Evolutionary conservation across 495 filamentous ascomycete genomes (phyloP), one percentile per base, ranked within the genome.

Genomic region (Paragyromitra xinjiangensis): DNA sequence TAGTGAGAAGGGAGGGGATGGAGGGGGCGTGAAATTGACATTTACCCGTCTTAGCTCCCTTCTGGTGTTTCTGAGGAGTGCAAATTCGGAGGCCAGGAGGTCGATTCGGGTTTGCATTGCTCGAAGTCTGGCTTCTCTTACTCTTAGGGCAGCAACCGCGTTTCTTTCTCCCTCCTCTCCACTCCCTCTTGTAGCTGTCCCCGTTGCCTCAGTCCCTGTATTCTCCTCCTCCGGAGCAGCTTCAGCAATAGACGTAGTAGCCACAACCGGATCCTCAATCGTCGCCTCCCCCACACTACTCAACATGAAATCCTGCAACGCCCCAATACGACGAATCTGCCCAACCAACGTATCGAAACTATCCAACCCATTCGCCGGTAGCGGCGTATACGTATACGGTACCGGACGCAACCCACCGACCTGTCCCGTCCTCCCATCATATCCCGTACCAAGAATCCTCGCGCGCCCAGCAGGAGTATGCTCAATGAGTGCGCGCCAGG

Each of bases 21-120:
- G 16, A 16, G 24, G 16, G 55, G 22, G 73, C 50, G 29, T 11
- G 53, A 39, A 64, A 71, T 34, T 48, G 39, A 51, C 24, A 80
- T 67, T 34, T 34, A 81, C 79, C 48, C 79, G 42, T 50, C 79
- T 64, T 42, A 81, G 9, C 24, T 81, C 79, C 63, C 79, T 68
- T 29, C 79, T 71, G 3, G 79, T 74, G 24, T 68, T 78, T 39
- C 80, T 76, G 39, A 82, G 42, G 37, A 82, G 50, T 40, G 69
- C 66, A 64, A 82, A 82, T 53, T 82, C 80, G 6, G 67, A 79
- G 14, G 80, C 76, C 22, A 82, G 53, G 4, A 82, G 67, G 12
- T 82, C 80, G 26, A 82, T 82, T 24, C 80, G 62, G 2, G 71
- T 82, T 58, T 82, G 80, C 80, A 82, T 82, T 6, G 80, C 80